Evolutionary conservation across 148 eudicot genomes (phyloP), one percentile per base, ranked within the genome.

Genomic region (Vaccinium darrowii): DNA sequence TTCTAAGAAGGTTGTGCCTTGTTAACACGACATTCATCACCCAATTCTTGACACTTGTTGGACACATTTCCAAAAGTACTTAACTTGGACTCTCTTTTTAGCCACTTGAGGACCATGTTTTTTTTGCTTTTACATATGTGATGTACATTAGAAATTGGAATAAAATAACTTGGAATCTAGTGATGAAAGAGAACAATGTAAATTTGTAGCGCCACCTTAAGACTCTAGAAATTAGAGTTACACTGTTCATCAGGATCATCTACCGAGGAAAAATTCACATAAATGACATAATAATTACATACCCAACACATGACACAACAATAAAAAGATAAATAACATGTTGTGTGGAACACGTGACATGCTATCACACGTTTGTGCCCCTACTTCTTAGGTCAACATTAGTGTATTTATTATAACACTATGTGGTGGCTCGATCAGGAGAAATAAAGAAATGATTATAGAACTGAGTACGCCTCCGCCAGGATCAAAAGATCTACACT

Each of bases 381-480:
- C 73, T 25, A 11, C 54, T 51, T 51, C 54, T 8, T 8, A 51
- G 54, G 54, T 51, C 54, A 51, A 51, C 54, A 51, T 23, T 11
- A 3, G 36, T 11, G 33, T 67, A 11, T 11, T 27, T 67, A 25
- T 25, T 25, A 21, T 63, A 27, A 69, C 36, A 69, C 3, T 27
- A 27, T 27, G 4, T 23, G 39, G 3, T 73, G 50, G 16, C 19
- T 43, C 6, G 23, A 51, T 65, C 90, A 92, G 93, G 91, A 90
- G 89, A 89, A 90, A 84, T 67, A 92, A 91, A 86, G 90, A 84
- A n/a, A 60, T 87, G 78, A 91, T 89, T 67, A 87, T 82, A 54
- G 90, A 89, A 36, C 85, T 89, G 5, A 92, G 95, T 84, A 84
- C 87, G 71, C 93, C 95, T 23, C 84, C 75, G 3, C 90, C 91